These are phyloP conservation scores for Myxozyma geophila DNA, from an alignment of 805 yeast genomes.

Conservation along the genomic window DNA sequence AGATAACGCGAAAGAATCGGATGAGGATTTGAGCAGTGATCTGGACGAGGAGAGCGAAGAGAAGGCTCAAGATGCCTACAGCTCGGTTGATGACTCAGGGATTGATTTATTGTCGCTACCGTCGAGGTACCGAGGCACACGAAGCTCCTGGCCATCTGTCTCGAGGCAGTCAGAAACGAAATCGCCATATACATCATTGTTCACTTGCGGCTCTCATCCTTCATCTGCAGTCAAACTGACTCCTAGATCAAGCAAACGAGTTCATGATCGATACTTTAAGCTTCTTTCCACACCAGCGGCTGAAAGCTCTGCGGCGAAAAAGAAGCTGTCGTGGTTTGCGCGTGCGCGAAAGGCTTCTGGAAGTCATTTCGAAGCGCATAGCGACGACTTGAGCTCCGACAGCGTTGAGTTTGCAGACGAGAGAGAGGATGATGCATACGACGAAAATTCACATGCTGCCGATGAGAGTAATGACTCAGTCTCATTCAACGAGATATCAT, in stretches of 20 bases:
- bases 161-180: background rate
- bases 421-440: background rate
- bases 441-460: background rate
- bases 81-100: background rate
- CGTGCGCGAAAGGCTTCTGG: background rate
- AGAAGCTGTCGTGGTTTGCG: background rate
- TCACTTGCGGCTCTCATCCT: background rate
- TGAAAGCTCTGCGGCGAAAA: background rate
- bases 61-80: background rate
- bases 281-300: slow-evolving; percentile 27
- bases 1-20: background rate
- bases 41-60: background rate
- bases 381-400: background rate
- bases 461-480: background rate
- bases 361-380: background rate
- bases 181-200: background rate
- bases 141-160: background rate
- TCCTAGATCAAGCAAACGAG: slow-evolving; percentile 17
- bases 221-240: slow-evolving; percentile 24
- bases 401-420: background rate
- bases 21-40: background rate
- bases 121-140: background rate
- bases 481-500: background rate
- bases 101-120: slow-evolving; percentile 2
- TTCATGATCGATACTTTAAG: slow-evolving; percentile 20